Conservation (phyloP, 768 basidiomycete genomes). For the Hypholoma fasciculare region DNA sequence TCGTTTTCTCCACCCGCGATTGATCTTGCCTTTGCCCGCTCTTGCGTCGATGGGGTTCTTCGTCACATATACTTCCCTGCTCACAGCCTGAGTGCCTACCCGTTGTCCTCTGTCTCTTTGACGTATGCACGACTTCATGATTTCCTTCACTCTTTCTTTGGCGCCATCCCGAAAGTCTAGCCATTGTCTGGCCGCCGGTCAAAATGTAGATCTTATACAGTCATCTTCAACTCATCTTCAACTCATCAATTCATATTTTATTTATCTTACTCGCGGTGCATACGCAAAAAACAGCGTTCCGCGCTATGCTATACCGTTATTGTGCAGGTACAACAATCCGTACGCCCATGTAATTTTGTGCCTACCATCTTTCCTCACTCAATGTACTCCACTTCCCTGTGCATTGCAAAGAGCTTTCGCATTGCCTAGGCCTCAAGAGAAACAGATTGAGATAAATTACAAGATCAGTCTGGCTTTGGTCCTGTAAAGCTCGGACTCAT, state of each 20-base stretch:
- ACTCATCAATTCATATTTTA: conserved; percentile 4
- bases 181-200: neutral
- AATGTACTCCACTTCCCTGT: too few relatives aligned
- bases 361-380: too few relatives aligned
- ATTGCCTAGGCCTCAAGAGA: too few relatives aligned
- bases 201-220: conserved; percentile 15
- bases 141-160: neutral
- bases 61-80: too few relatives aligned
- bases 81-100: conserved; percentile 3
- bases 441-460: too few relatives aligned
- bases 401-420: too few relatives aligned
- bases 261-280: conserved; percentile 1
- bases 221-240: conserved; percentile 4
- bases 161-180: too few relatives aligned
- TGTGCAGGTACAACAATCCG: conserved; percentile 9
- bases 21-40: too few relatives aligned
- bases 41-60: too few relatives aligned
- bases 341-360: conserved; percentile 3
- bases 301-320: neutral
- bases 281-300: conserved; percentile 1
- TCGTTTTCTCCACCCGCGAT: too few relatives aligned
- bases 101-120: neutral
- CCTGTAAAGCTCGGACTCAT: too few relatives aligned
- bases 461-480: too few relatives aligned
- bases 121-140: conserved; percentile 7